These are phyloP conservation scores for Scenedesmus sp. DNA, from an alignment of 163 green algal species.

Conservation along the genomic window DNA sequence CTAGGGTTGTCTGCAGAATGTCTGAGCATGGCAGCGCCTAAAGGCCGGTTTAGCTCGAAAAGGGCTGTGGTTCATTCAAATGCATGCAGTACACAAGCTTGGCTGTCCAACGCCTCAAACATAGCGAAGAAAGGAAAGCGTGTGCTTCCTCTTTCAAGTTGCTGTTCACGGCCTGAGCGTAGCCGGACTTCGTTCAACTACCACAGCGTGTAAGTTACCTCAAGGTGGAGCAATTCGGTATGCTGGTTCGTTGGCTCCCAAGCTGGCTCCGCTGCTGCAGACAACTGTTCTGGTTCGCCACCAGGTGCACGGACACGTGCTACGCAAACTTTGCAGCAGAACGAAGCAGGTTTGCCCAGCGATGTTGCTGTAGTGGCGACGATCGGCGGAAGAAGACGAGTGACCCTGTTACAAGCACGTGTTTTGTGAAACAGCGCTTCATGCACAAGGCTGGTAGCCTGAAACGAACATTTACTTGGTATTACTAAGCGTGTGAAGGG, in stretches of 20 bases:
- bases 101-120: neutral
- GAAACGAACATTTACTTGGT: neutral
- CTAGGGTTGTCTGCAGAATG: neutral
- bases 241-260: neutral
- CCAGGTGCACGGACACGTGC: neutral
- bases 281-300: neutral
- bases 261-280: neutral
- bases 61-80: neutral
- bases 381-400: neutral
- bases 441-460: too few species aligned
- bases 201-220: neutral
- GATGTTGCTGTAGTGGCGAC: neutral
- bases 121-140: neutral
- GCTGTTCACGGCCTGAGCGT: neutral
- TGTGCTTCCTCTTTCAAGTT: neutral
- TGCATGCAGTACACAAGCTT: neutral
- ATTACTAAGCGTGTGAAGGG: neutral
- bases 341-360: neutral
- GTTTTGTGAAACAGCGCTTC: neutral
- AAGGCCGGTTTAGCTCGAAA: neutral
- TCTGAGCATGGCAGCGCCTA: neutral
- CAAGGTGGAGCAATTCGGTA: neutral
- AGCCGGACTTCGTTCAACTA: neutral
- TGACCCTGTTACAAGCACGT: constrained; percentile 4
- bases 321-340: neutral